Conservation (phyloP, 352 stramenopile genomes). For the Albugo laibachii region DNA sequence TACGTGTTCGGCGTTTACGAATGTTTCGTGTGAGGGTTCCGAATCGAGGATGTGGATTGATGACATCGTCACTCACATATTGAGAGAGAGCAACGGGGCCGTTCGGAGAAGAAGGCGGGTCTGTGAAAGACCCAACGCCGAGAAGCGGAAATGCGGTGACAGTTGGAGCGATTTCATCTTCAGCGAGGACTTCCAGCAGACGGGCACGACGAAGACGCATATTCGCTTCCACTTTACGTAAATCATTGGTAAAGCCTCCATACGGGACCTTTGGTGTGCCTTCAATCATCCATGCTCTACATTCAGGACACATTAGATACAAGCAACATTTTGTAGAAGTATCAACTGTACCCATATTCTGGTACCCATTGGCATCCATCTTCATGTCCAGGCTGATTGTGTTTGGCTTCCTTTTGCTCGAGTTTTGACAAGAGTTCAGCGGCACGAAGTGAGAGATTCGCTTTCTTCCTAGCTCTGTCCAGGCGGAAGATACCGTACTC, state of each 20-base stretch:
- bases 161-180: conserved; percentile 93
- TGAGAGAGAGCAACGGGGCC: conserved; percentile 84
- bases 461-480: conserved; percentile 67
- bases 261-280: conserved; percentile 89
- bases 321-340: background rate
- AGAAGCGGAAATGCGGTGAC: conserved; percentile 94
- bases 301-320: background rate
- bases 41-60: conserved; percentile 98
- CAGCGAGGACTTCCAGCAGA: conserved; percentile 82
- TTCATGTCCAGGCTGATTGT: conserved; percentile 15
- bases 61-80: conserved; percentile 95
- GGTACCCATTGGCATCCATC: conserved; percentile 96
- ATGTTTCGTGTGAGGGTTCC: conserved; percentile 97
- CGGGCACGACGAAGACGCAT: conserved; percentile 92
- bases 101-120: conserved; percentile 24
- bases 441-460: conserved; percentile 81
- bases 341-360: conserved; percentile 80
- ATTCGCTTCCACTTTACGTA: conserved; percentile 93
- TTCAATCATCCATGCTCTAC: conserved; percentile 97
- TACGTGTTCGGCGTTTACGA: conserved; percentile 77
- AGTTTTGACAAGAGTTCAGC: conserved; percentile 91
- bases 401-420: conserved; percentile 69
- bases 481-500: conserved; percentile 97
- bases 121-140: conserved; percentile 87
- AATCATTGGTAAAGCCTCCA: conserved; percentile 85